These are phyloP conservation scores for Zasmidium cellare DNA, from an alignment of 2,329 filamentous ascomycete species.

Conservation along the genomic window DNA sequence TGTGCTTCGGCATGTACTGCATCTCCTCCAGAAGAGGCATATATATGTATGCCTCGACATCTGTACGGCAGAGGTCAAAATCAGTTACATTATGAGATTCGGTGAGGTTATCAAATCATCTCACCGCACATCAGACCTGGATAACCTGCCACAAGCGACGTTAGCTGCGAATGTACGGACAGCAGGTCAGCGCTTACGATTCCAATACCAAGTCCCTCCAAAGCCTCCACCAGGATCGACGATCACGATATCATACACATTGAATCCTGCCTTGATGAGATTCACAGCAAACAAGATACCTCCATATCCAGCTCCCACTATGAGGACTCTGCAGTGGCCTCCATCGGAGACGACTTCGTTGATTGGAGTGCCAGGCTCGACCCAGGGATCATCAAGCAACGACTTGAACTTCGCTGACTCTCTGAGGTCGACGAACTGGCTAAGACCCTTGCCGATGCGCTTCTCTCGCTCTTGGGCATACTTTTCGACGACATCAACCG, in stretches of 20 bases:
- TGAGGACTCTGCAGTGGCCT: constrained; percentile 24
- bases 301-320: constrained; percentile 48
- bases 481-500: constrained; percentile 16
- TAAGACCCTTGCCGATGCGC: constrained; percentile 22
- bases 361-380: constrained; percentile 21
- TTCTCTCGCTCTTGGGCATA: constrained; percentile 31
- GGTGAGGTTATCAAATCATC: no score
- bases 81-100: neutral
- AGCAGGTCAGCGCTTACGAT: constrained; percentile 22
- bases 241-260: constrained; percentile 39
- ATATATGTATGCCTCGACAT: constrained; percentile 62
- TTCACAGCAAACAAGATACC: constrained; percentile 45
- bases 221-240: constrained; percentile 50
- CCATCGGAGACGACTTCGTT: constrained; percentile 17
- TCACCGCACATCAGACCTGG: constrained; percentile 48
- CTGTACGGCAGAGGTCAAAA: constrained; percentile 27
- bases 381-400: constrained; percentile 34
- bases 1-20: constrained; percentile 57
- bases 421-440: constrained; percentile 31
- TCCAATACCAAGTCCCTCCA: constrained; percentile 53
- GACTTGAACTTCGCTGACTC: constrained; percentile 23
- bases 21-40: constrained; percentile 60
- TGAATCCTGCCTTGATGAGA: constrained; percentile 41
- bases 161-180: neutral
- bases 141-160: constrained; percentile 30